phyloP scores from a whole-genome alignment of 768 basidiomycete species.

The Tricholoma furcatifolium region DNA sequence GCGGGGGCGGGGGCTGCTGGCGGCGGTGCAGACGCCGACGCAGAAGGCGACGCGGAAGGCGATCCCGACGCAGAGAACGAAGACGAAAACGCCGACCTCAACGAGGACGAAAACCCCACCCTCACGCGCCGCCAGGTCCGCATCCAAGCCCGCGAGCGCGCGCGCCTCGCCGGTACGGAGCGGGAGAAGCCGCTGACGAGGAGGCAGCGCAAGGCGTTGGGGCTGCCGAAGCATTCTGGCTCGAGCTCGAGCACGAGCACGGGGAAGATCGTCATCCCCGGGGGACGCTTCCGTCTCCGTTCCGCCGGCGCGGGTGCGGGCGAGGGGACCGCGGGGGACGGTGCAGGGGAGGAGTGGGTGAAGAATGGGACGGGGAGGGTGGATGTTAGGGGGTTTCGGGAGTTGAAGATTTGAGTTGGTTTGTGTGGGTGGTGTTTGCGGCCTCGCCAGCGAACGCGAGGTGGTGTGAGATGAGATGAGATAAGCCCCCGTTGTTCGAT shows the following conservation, averaged over 20 bases:
- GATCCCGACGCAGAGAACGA: conserved; percentile 9
- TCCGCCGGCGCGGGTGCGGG: conserved; percentile 11
- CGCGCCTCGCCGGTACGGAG: conserved; percentile 2
- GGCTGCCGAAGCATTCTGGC: conserved; percentile 66
- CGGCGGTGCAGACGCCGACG: not conserved
- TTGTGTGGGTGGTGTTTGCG: not conserved
- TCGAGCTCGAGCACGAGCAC: conserved; percentile 25
- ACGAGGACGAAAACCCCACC: not conserved
- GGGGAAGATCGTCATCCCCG: conserved; percentile 70
- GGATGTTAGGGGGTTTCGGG: conserved; percentile 76
- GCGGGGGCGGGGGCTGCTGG: not conserved
- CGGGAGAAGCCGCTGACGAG: conserved; percentile 51
- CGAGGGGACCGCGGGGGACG: conserved; percentile 32
- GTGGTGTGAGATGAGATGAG: too few species aligned
- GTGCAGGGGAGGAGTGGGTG: conserved; percentile 45
- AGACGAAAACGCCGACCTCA: not conserved
- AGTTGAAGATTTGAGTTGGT: conserved; percentile 57
- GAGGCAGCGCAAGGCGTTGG: conserved; percentile 66
- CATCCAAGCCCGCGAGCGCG: not conserved
- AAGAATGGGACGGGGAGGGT: conserved; percentile 70
- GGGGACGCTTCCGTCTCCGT: conserved; percentile 44
- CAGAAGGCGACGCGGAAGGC: conserved; percentile 12
- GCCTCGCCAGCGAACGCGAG: too few species aligned
- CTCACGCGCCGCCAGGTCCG: not conserved
- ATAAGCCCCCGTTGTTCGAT: too few species aligned